Conservation (phyloP, 2,329 filamentous ascomycete species). For the Helotiales sp. region DNA sequence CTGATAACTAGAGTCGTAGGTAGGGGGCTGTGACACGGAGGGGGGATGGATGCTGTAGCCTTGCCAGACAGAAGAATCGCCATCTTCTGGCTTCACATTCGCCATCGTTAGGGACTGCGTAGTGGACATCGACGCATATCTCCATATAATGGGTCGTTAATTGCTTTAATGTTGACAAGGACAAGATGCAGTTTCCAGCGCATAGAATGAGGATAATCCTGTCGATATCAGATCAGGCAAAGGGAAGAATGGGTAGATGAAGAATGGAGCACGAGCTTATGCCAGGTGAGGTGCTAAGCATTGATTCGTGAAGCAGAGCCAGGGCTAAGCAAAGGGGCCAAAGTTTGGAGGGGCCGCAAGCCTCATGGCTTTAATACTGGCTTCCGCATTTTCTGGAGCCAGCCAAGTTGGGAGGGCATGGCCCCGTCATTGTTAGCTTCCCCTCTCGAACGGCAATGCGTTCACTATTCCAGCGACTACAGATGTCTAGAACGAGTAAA, state of each 20-base stretch:
- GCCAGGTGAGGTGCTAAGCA: constrained; percentile 31
- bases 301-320: constrained; percentile 29
- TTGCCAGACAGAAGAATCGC: constrained; percentile 34
- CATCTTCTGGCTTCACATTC: constrained; percentile 35
- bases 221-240: constrained; percentile 25
- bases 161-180: constrained; percentile 17
- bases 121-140: constrained; percentile 33
- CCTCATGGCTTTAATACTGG: constrained; percentile 32
- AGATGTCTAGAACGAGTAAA: constrained; percentile 24
- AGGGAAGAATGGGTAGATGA: constrained; percentile 29
- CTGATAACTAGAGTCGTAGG: constrained; percentile 30
- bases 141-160: constrained; percentile 15
- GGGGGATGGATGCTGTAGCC: constrained; percentile 32
- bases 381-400: constrained; percentile 26
- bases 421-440: constrained; percentile 16
- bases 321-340: constrained; percentile 28
- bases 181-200: constrained; percentile 15
- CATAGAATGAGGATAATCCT: constrained; percentile 26
- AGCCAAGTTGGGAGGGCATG: constrained; percentile 15
- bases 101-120: constrained; percentile 36
- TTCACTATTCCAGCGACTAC: constrained; percentile 19
- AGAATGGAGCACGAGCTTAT: constrained; percentile 31
- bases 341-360: constrained; percentile 27
- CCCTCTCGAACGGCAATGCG: constrained; percentile 21
- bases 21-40: constrained; percentile 25